Conservation (phyloP, 495 filamentous ascomycete species). For the Emericellopsis terricola region DNA sequence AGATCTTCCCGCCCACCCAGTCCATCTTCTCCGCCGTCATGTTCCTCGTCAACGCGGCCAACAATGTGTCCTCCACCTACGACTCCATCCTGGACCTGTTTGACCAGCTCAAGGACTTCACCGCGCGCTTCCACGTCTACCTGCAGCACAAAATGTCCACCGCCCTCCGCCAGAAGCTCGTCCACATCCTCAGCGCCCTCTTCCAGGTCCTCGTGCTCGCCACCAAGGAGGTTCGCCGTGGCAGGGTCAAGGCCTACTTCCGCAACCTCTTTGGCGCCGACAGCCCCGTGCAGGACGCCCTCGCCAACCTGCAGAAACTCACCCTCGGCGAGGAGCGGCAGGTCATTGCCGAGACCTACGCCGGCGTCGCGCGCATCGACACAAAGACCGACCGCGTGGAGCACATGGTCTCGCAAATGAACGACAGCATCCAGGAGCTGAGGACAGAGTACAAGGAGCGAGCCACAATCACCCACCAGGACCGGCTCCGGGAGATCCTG, state of each 20-base stretch:
- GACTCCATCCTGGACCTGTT: slow-evolving; percentile 15
- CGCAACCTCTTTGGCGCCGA: slow-evolving; percentile 12
- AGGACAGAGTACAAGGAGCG: not conserved
- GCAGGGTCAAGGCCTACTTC: slow-evolving; percentile 11
- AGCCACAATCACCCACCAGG: slow-evolving; percentile 1
- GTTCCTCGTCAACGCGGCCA: slow-evolving; percentile 14
- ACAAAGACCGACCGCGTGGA: slow-evolving; percentile 3
- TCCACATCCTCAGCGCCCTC: slow-evolving; percentile 13
- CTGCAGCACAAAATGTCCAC: slow-evolving; percentile 8
- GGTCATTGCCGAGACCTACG: slow-evolving; percentile 12
- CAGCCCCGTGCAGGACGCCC: slow-evolving; percentile 9
- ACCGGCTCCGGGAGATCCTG: slow-evolving; percentile 6
- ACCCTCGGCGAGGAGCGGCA: slow-evolving; percentile 10
- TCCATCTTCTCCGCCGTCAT: slow-evolving; percentile 14
- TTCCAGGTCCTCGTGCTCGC: slow-evolving; percentile 18
- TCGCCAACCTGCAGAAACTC: slow-evolving; percentile 11
- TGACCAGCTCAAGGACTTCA: slow-evolving; percentile 13
- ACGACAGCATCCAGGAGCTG: slow-evolving; percentile 5
- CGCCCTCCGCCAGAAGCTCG: slow-evolving; percentile 11
- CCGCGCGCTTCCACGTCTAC: slow-evolving; percentile 12
- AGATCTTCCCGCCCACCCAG: slow-evolving; percentile 12
- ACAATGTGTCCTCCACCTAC: slow-evolving; percentile 13
- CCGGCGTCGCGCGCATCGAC: slow-evolving; percentile 2
- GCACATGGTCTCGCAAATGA: slow-evolving; percentile 2
- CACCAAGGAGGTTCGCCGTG: slow-evolving; percentile 10